Percentiles rank a stretch among this genome's conserved stretches.
phyloP scores from a whole-genome alignment of 805 yeast species.

The Saccharomyces mikatae region DNA sequence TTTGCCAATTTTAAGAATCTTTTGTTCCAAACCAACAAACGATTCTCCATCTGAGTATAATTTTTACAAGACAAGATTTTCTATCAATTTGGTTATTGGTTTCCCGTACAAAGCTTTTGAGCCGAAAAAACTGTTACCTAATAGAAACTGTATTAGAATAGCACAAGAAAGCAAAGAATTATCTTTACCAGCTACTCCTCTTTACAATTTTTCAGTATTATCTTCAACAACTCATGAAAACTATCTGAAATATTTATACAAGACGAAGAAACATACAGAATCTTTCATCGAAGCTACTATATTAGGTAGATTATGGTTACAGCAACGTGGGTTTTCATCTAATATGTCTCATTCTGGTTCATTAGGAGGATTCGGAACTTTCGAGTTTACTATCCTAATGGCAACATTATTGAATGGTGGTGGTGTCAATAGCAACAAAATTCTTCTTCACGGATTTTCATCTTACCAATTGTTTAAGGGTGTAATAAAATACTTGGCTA shows the following conservation, averaged over 20 bases:
- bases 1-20: conserved; percentile 64
- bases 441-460: conserved; percentile 79
- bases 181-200: conserved; percentile 56
- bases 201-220: conserved; percentile 75
- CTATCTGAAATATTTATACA: conserved; percentile 67
- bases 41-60: conserved; percentile 35
- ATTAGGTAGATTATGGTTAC: conserved; percentile 82
- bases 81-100: conserved; percentile 65
- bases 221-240: conserved; percentile 61
- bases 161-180: conserved; percentile 42
- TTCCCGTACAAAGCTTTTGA: conserved; percentile 68
- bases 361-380: conserved; percentile 77
- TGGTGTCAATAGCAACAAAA: conserved; percentile 64
- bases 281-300: conserved; percentile 81
- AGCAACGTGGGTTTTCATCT: conserved; percentile 75
- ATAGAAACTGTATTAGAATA: conserved; percentile 73
- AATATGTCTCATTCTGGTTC: conserved; percentile 44
- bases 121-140: conserved; percentile 65
- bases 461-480: conserved; percentile 92
- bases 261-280: conserved; percentile 66
- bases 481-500: conserved; percentile 70
- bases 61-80: conserved; percentile 60
- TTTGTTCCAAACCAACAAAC: conserved; percentile 31
- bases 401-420: conserved; percentile 81
- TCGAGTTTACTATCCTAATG: conserved; percentile 77